Evolutionary conservation across 1,284 basidiomycete genomes (phyloP).

Genomic region (Pseudozyma thailandica): DNA sequence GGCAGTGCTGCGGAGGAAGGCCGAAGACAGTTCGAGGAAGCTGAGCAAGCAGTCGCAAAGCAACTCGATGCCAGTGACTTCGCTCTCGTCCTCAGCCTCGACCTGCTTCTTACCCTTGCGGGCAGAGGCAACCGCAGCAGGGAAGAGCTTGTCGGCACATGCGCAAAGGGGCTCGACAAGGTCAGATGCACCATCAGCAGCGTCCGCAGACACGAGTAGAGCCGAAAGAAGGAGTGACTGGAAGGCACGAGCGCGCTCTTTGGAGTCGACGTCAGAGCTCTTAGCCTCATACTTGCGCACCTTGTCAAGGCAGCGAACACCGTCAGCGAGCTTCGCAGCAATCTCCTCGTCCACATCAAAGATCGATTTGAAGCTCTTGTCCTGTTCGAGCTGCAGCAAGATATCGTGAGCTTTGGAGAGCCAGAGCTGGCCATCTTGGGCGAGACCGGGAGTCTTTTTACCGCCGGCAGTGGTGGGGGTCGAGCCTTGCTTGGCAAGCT

Average conservation of each 20-base stretch:
- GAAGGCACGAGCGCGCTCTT: conserved; percentile 50
- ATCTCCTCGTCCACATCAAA: conserved; percentile 50
- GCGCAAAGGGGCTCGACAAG: conserved; percentile 62
- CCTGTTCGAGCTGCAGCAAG: conserved; percentile 75
- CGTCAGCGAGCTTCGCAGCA: conserved; percentile 39
- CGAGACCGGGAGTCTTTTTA: conserved; percentile 74
- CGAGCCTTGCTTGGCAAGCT: conserved; percentile 76
- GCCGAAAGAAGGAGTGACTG: conserved; percentile 53
- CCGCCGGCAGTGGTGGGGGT: conserved; percentile 59
- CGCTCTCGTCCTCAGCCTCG: conserved; percentile 69
- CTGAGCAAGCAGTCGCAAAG: conserved; percentile 89
- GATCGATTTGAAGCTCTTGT: conserved; percentile 75
- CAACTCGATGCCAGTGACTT: conserved; percentile 78
- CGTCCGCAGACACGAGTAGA: conserved; percentile 69
- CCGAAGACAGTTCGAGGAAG: conserved; percentile 84
- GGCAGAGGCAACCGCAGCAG: conserved; percentile 10
- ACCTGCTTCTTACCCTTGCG: conserved; percentile 61
- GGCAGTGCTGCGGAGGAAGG: conserved; percentile 82
- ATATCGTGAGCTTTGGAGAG: conserved; percentile 76
- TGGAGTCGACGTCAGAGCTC: conserved; percentile 16
- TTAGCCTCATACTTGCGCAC: conserved; percentile 47
- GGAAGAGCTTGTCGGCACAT: conserved; percentile 57
- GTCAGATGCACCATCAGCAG: conserved; percentile 68
- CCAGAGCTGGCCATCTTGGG: conserved; percentile 83
- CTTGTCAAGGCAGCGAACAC: conserved; percentile 38